Conservation (phyloP, 2,329 filamentous ascomycete species). For the Fonsecaea pedrosoi region DNA sequence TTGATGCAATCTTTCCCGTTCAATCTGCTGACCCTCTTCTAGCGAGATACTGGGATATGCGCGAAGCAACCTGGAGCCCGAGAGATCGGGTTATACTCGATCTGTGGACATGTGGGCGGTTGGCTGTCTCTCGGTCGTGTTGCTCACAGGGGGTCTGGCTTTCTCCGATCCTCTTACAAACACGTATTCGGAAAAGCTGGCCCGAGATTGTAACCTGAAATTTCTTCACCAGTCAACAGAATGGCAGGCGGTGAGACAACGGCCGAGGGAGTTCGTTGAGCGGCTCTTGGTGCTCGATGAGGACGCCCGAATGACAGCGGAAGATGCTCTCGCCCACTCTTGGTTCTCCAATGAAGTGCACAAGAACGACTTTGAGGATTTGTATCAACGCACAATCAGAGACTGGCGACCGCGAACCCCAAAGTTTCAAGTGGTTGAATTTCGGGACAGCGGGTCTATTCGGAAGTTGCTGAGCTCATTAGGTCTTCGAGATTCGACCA, state of each 20-base stretch:
- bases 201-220: constrained; percentile 52
- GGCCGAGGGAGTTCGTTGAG: constrained; percentile 61
- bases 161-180: constrained; percentile 51
- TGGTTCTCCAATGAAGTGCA: constrained; percentile 65
- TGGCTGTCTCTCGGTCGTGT: constrained; percentile 60
- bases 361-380: constrained; percentile 54
- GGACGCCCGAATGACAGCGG: constrained; percentile 57
- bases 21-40: constrained; percentile 16
- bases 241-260: constrained; percentile 53
- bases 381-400: constrained; percentile 57
- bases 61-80: constrained; percentile 34
- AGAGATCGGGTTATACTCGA: constrained; percentile 55
- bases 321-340: constrained; percentile 59
- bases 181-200: constrained; percentile 43
- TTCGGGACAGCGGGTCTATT: constrained; percentile 26
- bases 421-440: constrained; percentile 32
- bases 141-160: constrained; percentile 59
- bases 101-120: constrained; percentile 69
- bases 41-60: constrained; percentile 40
- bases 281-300: constrained; percentile 60
- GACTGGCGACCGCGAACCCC: constrained; percentile 57
- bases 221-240: constrained; percentile 51
- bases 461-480: constrained; percentile 22
- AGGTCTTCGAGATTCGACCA: constrained; percentile 21
- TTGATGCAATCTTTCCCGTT: not conserved